Evolutionary conservation across 768 basidiomycete species (phyloP), one percentile per base, ranked within the genome.

Genomic region (Xerocomus spinulosus): DNA sequence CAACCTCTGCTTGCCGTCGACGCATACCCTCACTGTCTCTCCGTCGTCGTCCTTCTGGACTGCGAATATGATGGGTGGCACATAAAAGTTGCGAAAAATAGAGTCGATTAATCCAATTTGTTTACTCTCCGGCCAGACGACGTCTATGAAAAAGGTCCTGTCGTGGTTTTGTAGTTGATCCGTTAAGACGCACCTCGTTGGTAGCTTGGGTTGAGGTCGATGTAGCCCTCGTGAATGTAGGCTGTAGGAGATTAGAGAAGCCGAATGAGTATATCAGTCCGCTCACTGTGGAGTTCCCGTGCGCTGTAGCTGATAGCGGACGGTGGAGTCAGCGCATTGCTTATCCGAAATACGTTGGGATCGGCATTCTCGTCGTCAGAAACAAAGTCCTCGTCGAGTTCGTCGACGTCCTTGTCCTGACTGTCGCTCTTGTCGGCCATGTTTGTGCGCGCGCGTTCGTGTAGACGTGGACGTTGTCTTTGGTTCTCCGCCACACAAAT

Each of bases 81-180:
- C 68, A 53, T 77, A 77, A 68, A 67, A 73, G 70, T 87, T 77
- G 46, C 73, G 68, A 37, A 73, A 76, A 15, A 78, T 68, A 0
- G 76, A 79, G 54, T 79, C 74, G 8, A 81, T 66, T 38, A 81
- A 67, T 36, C 68, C 70, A 51, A 72, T 73, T 55, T 89, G 85
- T 56, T 89, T 89, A 37, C 63, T 61, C 44, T 78, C 76, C 0
- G 83, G 73, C 88, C 89, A 91, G 3, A 91, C 88, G 17, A 91
- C 73, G 47, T 85, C 88, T 90, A 36, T 15, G 42, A 8, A 42
- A 18, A 23, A 42, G n/a, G 18, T 13, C 20, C 24, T 38, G 32
- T 44, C 20, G 21, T 17, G 23, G 40, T 8, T 21, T 7, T 17
- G 35, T 33, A 28, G 47, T 1, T 8, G 21, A 1, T 36, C 10